Evolutionary conservation across 768 basidiomycete species (phyloP).

Genomic region (Sarcodon sp.): DNA sequence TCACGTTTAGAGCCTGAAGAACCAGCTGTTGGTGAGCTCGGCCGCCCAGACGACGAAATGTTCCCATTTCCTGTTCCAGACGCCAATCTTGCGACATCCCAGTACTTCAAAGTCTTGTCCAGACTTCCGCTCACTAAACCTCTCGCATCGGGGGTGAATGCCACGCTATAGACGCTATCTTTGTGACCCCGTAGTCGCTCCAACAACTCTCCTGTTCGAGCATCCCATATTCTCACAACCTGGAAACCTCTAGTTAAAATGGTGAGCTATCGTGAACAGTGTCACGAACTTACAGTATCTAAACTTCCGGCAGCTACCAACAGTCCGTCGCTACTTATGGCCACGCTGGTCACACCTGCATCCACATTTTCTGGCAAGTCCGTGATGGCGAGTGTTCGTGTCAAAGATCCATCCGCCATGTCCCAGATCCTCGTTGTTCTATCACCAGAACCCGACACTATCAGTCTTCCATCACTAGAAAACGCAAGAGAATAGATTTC

Average conservation of each 20-base stretch:
- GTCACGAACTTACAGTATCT: conserved; percentile 20
- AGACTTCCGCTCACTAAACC: conserved; percentile 80
- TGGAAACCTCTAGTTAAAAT: neutral
- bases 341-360: conserved; percentile 49
- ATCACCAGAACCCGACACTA: conserved; percentile 85
- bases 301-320: conserved; percentile 48
- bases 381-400: conserved; percentile 23
- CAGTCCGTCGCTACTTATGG: conserved; percentile 45
- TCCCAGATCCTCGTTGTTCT: conserved; percentile 52
- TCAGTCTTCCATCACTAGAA: conserved; percentile 71
- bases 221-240: conserved; percentile 67
- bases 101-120: conserved; percentile 52
- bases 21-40: neutral
- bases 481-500: conserved; percentile 94
- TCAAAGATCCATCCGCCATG: conserved; percentile 27
- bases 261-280: too few species aligned
- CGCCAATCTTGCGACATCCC: conserved; percentile 28
- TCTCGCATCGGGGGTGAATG: conserved; percentile 87
- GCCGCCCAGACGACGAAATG: conserved; percentile 1
- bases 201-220: conserved; percentile 37
- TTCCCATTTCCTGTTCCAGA: neutral
- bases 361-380: conserved; percentile 35
- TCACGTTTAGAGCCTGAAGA: neutral
- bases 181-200: conserved; percentile 48
- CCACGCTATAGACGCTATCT: conserved; percentile 56